phyloP scores from a whole-genome alignment of 306 rosid genomes.

The Luffa aegyptiaca region DNA sequence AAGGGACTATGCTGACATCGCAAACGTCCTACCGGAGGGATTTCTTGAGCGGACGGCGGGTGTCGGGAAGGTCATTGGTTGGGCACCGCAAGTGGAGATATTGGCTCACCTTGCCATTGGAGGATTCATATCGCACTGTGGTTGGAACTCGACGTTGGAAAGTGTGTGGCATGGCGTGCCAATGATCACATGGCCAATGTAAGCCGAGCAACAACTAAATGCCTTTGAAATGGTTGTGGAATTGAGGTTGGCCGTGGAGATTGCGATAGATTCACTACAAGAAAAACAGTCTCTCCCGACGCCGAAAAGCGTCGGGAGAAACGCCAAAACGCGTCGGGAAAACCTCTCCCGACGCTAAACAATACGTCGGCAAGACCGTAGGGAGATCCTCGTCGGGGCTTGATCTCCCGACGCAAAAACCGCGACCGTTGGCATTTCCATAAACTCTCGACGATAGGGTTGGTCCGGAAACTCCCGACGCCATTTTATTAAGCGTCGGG shows the following conservation, averaged over 20 bases:
- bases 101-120: slow-evolving; percentile 11
- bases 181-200: slow-evolving; percentile 19
- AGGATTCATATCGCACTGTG: slow-evolving; percentile 23
- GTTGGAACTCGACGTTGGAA: slow-evolving; percentile 21
- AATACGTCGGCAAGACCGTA: no score
- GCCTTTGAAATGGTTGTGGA: slow-evolving; percentile 15
- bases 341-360: no score
- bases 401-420: no score
- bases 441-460: no score
- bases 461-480: no score
- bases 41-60: slow-evolving; percentile 6
- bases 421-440: no score
- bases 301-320: no score
- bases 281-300: no score
- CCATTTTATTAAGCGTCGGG: no score
- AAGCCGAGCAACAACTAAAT: slow-evolving; percentile 13
- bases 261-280: background rate
- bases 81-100: slow-evolving; percentile 18
- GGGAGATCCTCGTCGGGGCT: no score
- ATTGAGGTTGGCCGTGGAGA: slow-evolving; percentile 7
- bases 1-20: no score
- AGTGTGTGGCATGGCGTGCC: slow-evolving; percentile 20
- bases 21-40: background rate
- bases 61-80: slow-evolving; percentile 1
- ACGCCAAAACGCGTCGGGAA: no score